phyloP scores from a whole-genome alignment of 148 eudicot genomes.

The Nepenthes gracilis region DNA sequence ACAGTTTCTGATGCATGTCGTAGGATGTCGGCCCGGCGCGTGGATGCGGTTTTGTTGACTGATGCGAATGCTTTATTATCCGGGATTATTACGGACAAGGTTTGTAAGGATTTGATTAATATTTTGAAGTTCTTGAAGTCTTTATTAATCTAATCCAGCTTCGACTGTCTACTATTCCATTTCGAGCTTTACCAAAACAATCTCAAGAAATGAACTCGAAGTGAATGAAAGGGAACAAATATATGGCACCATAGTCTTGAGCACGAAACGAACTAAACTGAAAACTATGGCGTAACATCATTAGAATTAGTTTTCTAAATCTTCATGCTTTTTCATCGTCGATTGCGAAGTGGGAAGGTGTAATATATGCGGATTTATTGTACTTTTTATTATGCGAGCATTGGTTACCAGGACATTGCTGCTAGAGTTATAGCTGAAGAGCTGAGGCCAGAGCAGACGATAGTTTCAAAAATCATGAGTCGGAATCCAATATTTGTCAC shows the following conservation, averaged over 20 bases:
- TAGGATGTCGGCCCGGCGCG: constrained; percentile 87
- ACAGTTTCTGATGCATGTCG: constrained; percentile 88
- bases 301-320: too few relatives aligned
- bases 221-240: too few relatives aligned
- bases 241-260: too few relatives aligned
- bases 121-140: not conserved
- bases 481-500: constrained; percentile 92
- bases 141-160: too few relatives aligned
- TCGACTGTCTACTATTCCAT: too few relatives aligned
- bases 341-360: too few relatives aligned
- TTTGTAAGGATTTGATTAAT: constrained; percentile 2
- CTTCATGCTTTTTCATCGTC: too few relatives aligned
- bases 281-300: too few relatives aligned
- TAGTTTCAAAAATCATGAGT: constrained; percentile 80
- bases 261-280: too few relatives aligned
- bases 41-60: constrained; percentile 85
- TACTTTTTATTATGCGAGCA: not conserved
- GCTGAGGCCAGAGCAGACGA: constrained; percentile 76
- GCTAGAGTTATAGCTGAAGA: constrained; percentile 88
- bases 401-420: constrained; percentile 55
- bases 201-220: too few relatives aligned
- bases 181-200: too few relatives aligned
- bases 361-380: too few relatives aligned
- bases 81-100: constrained; percentile 94
- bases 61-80: constrained; percentile 93